A percentile compares a stretch with the other conserved stretches of the same genome.
Evolutionary conservation across 2,329 filamentous ascomycete species (phyloP).

Genomic region (Helotiales sp.): DNA sequence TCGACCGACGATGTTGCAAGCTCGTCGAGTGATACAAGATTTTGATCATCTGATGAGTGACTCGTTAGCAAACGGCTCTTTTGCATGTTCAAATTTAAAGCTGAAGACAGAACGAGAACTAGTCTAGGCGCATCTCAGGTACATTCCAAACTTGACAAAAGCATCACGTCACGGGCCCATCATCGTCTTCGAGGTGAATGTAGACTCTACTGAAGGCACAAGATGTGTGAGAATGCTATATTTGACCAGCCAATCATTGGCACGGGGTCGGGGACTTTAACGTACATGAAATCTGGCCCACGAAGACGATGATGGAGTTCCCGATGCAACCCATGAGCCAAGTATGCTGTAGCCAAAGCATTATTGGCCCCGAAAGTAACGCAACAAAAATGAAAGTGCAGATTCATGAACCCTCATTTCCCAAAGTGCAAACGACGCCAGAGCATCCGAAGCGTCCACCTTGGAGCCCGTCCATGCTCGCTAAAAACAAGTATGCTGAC

Average conservation of each 20-base stretch:
- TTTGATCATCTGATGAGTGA: constrained; percentile 56
- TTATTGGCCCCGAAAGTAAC: constrained; percentile 24
- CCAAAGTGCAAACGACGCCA: constrained; percentile 34
- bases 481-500: constrained; percentile 44
- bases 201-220: constrained; percentile 39
- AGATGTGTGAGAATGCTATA: constrained; percentile 48
- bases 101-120: not conserved
- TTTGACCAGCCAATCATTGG: constrained; percentile 46
- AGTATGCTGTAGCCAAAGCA: constrained; percentile 23
- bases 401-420: constrained; percentile 31
- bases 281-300: constrained; percentile 59
- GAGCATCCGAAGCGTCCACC: constrained; percentile 37
- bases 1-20: constrained; percentile 65
- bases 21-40: constrained; percentile 58
- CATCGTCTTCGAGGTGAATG: constrained; percentile 56
- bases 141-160: constrained; percentile 23
- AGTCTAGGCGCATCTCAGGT: constrained; percentile 39
- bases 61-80: constrained; percentile 24
- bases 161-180: constrained; percentile 56
- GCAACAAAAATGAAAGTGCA: constrained; percentile 27
- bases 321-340: constrained; percentile 41
- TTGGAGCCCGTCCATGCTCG: constrained; percentile 47
- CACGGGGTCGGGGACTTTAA: constrained; percentile 53
- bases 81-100: not conserved
- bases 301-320: constrained; percentile 73